phyloP scores from a whole-genome alignment of 2,329 filamentous ascomycete genomes.

The Aspergillus flavus region DNA sequence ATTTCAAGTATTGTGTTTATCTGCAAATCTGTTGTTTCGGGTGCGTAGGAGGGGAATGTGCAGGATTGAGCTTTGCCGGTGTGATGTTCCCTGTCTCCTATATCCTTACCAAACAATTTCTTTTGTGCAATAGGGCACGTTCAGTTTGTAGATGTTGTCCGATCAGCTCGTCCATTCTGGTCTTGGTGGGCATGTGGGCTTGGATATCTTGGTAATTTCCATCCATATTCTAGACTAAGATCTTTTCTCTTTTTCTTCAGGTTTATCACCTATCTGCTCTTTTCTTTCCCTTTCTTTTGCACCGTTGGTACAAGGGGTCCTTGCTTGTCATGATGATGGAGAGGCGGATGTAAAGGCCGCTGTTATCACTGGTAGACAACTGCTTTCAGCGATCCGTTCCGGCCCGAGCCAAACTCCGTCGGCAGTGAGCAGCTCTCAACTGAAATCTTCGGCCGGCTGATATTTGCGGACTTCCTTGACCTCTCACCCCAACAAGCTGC shows the following conservation, averaged over 20 bases:
- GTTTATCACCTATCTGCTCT: not conserved
- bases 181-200: slow-evolving; percentile 13
- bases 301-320: not conserved
- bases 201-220: slow-evolving; percentile 17
- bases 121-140: slow-evolving; percentile 17
- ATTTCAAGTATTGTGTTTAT: slow-evolving; percentile 31
- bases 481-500: not conserved
- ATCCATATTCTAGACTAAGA: slow-evolving; percentile 16
- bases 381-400: slow-evolving; percentile 18
- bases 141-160: slow-evolving; percentile 18
- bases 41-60: slow-evolving; percentile 32
- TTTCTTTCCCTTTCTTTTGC: not conserved
- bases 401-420: slow-evolving; percentile 23
- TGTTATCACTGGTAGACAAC: not conserved
- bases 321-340: not conserved
- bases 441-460: slow-evolving; percentile 17
- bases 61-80: slow-evolving; percentile 29
- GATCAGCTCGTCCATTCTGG: slow-evolving; percentile 11
- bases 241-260: not conserved
- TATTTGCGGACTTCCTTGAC: slow-evolving; percentile 13
- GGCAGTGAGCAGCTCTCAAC: not conserved
- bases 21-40: slow-evolving; percentile 27
- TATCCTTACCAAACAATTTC: slow-evolving; percentile 27
- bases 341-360: not conserved
- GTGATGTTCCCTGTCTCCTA: slow-evolving; percentile 31